phyloP scores from a whole-genome alignment of 345 rosid genomes.

The Hibiscus syriacus region DNA sequence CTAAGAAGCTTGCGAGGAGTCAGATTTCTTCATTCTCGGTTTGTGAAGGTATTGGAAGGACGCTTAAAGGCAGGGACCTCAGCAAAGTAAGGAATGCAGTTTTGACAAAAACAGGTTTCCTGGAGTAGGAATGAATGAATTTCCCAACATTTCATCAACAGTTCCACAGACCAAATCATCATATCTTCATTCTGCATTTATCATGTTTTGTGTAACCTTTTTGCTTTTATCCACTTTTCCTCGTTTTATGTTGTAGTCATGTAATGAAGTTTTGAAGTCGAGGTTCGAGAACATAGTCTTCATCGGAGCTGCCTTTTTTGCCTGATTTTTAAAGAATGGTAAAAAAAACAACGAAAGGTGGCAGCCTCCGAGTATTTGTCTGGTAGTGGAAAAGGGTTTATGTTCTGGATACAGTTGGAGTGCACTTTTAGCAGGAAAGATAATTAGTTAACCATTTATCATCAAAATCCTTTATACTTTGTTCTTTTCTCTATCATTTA shows the following conservation, averaged over 20 bases:
- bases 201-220: too few relatives aligned
- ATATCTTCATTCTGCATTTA: slow-evolving; percentile 28
- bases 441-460: not conserved
- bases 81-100: slow-evolving; percentile 87
- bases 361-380: slow-evolving; percentile 28
- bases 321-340: slow-evolving; percentile 4
- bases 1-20: slow-evolving; percentile 69
- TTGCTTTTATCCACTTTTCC: too few relatives aligned
- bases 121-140: slow-evolving; percentile 44
- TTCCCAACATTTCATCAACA: not conserved
- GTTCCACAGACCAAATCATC: slow-evolving; percentile 18
- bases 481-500: too few relatives aligned
- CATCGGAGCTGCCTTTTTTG: slow-evolving; percentile 25
- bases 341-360: not conserved
- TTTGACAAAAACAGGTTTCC: slow-evolving; percentile 79
- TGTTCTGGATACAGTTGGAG: not conserved
- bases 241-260: not conserved
- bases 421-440: not conserved
- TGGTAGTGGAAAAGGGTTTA: slow-evolving; percentile 6
- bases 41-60: slow-evolving; percentile 90
- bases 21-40: slow-evolving; percentile 85
- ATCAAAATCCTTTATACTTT: too few relatives aligned
- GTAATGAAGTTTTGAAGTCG: slow-evolving; percentile 3
- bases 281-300: not conserved
- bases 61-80: slow-evolving; percentile 96